Conservation (phyloP, 1,139 yeast genomes). For the Pneumocystis murina region DNA sequence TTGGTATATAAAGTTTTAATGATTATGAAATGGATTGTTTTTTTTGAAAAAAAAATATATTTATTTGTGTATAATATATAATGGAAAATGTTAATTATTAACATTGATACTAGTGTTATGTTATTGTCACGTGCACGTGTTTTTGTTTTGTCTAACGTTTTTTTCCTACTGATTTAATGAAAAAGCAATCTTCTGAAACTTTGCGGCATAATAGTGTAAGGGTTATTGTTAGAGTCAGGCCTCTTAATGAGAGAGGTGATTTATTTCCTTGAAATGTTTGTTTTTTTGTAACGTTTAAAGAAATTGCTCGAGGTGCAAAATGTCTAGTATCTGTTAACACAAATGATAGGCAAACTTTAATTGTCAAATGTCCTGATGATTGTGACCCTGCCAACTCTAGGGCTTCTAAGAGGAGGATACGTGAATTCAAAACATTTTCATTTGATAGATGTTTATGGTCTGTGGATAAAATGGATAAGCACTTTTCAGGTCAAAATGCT, state of each 20-base stretch:
- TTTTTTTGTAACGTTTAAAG: constrained; percentile 15
- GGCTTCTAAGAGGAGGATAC: constrained; percentile 5
- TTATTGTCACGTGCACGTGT: not conserved
- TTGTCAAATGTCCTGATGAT: constrained; percentile 17
- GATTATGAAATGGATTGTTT: not conserved
- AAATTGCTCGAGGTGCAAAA: constrained; percentile 15
- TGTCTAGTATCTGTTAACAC: constrained; percentile 16
- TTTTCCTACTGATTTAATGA: not conserved
- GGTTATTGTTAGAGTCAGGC: constrained; percentile 28
- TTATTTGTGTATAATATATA: not conserved
- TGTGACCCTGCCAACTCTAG: constrained; percentile 1
- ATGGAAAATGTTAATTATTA: not conserved
- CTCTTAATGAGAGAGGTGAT: constrained; percentile 20
- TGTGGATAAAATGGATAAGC: not conserved
- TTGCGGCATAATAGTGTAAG: constrained; percentile 22
- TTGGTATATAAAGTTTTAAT: not conserved
- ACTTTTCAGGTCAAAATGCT: constrained; percentile 26
- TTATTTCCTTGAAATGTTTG: not conserved
- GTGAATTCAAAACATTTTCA: constrained; percentile 13
- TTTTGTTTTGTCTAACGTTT: not conserved
- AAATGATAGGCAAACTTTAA: constrained; percentile 19
- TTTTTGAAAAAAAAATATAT: not conserved
- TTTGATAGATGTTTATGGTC: constrained; percentile 8
- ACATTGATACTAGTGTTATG: not conserved
- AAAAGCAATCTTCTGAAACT: not conserved